Evolutionary conservation across 805 yeast genomes (phyloP).

Genomic region (Starmerella vaccinii): DNA sequence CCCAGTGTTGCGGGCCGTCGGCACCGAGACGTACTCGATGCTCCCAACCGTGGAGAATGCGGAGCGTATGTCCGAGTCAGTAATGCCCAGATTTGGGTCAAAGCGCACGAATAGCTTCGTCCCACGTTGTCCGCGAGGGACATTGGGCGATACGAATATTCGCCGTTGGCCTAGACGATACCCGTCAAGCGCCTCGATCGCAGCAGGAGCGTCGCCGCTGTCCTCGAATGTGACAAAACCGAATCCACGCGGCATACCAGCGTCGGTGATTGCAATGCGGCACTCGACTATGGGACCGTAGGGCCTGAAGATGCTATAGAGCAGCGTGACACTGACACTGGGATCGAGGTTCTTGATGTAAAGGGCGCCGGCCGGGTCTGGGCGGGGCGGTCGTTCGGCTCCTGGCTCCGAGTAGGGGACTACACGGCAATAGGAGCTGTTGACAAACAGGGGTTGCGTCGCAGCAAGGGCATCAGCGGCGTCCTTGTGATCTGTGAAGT

Average conservation of each 20-base stretch:
- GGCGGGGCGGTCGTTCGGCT: slow-evolving; percentile 12
- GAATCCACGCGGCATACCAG: slow-evolving; percentile 25
- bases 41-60: slow-evolving; percentile 41
- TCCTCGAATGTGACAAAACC: slow-evolving; percentile 23
- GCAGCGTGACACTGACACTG: slow-evolving; percentile 40
- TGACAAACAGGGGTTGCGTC: slow-evolving; percentile 22
- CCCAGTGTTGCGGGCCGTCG: slow-evolving; percentile 32
- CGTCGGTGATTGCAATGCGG: slow-evolving; percentile 23
- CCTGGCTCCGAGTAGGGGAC: slow-evolving; percentile 12
- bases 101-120: slow-evolving; percentile 43
- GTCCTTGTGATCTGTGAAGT: slow-evolving; percentile 18
- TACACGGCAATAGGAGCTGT: slow-evolving; percentile 23
- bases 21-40: slow-evolving; percentile 46
- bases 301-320: slow-evolving; percentile 18
- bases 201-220: slow-evolving; percentile 19
- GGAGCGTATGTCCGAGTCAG: slow-evolving; percentile 33
- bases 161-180: slow-evolving; percentile 28
- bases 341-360: slow-evolving; percentile 74
- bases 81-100: slow-evolving; percentile 36
- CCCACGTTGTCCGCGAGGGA: slow-evolving; percentile 40
- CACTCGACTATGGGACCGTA: slow-evolving; percentile 23
- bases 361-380: slow-evolving; percentile 28
- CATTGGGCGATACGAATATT: slow-evolving; percentile 49
- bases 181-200: slow-evolving; percentile 24
- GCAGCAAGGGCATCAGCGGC: slow-evolving; percentile 18